phyloP scores from a whole-genome alignment of 306 rosid genomes.

The Vigna nakashimae region DNA sequence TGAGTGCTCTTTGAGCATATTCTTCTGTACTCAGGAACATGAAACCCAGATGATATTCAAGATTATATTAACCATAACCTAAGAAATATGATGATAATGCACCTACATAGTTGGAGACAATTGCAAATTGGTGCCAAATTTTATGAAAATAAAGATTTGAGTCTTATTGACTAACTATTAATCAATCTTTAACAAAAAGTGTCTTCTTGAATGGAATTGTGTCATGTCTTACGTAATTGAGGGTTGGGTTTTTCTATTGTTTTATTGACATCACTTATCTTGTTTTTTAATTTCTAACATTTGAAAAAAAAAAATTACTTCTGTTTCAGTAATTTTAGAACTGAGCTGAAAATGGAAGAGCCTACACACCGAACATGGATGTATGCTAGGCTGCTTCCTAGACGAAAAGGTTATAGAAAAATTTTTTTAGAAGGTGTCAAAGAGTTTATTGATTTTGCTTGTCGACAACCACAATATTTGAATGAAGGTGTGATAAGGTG shows the following conservation, averaged over 20 bases:
- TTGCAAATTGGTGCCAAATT: not conserved
- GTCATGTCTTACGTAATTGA: not conserved
- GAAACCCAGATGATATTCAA: too few relatives aligned
- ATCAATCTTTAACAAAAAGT: not conserved
- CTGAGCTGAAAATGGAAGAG: slow-evolving; percentile 19
- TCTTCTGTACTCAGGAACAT: too few relatives aligned
- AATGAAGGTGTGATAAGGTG: slow-evolving; percentile 20
- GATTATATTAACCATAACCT: too few relatives aligned
- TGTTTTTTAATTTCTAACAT: not conserved
- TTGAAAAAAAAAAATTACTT: not conserved
- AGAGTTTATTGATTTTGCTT: slow-evolving; percentile 36
- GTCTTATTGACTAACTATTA: not conserved
- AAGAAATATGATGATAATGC: too few relatives aligned
- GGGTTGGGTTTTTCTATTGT: not conserved
- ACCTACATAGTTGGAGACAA: not conserved
- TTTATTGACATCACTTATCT: not conserved
- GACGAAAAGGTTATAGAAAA: slow-evolving; percentile 11
- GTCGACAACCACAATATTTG: slow-evolving; percentile 16
- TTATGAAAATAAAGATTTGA: not conserved
- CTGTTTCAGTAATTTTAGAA: not conserved
- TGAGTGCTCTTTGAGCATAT: too few relatives aligned
- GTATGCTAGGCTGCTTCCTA: slow-evolving; percentile 27
- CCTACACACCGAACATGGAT: slow-evolving; percentile 33
- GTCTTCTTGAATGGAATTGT: not conserved
- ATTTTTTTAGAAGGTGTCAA: slow-evolving; percentile 20